Percentiles rank a stretch among this genome's conserved stretches.
phyloP scores from a whole-genome alignment of 345 rosid genomes.

The Camelina hispida region DNA sequence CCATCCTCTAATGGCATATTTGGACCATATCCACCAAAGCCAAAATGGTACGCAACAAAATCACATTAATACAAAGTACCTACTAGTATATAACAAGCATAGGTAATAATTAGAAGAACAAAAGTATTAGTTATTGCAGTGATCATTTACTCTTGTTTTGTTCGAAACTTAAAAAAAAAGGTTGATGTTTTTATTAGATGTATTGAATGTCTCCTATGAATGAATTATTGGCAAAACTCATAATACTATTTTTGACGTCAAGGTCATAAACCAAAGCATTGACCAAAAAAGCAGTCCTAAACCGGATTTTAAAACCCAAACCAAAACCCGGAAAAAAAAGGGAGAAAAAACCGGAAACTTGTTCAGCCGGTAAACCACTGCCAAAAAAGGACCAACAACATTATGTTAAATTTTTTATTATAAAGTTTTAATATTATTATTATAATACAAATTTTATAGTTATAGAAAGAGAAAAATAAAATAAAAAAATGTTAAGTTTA shows the following conservation, averaged over 20 bases:
- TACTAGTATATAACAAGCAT: not conserved
- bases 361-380: conserved; percentile 20
- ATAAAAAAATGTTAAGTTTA: conserved; percentile 1
- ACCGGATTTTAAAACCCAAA: not conserved
- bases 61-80: no score
- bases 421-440: not conserved
- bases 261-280: conserved; percentile 29
- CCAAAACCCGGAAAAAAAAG: not conserved
- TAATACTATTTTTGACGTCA: no score
- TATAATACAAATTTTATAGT: not conserved
- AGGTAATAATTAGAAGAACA: not conserved
- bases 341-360: conserved; percentile 31
- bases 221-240: no score
- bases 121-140: no score
- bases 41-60: no score
- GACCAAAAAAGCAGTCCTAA: conserved; percentile 26
- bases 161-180: not conserved
- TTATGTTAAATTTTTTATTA: not conserved
- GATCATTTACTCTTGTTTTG: not conserved
- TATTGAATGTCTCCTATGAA: not conserved
- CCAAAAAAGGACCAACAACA: conserved; percentile 48
- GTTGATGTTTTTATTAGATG: not conserved
- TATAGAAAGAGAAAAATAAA: conserved; percentile 29
- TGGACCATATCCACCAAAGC: no score
- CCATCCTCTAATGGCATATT: no score